Base-by-base conservation (phyloP, 805 yeast genomes). In the Saturnispora saitoi region DNA sequence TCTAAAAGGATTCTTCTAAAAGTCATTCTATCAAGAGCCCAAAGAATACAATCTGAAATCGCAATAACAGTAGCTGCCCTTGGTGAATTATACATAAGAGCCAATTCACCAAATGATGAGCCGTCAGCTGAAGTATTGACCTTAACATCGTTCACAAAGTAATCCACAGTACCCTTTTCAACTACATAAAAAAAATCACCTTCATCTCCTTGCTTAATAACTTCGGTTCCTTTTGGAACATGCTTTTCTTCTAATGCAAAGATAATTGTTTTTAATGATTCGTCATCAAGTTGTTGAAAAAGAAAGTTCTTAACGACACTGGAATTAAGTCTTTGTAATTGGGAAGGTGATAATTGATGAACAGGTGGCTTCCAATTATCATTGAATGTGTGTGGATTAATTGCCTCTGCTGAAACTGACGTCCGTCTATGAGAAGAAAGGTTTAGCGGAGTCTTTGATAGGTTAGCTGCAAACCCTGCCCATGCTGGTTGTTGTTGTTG, bases 61-160 rank as follows among this genome's bases (percentile, higher is more conserved):
- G 96, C 90, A 26, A 75, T 59, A 1, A 86, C 97, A 1, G 98
- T 88, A 9, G 98, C 98, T 7, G 98, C 98, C 68, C 99, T 81
- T 53, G 97, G 97, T 17, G 96, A 81, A 66, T 93, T 91, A 71
- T 93, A 91, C 96, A 93, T 89, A 58, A 93, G 75, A 3, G 99
- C 99, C 60, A 93, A 76, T 67, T 93, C 99, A 62, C 99, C 99
- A 67, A 93, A 93, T 41, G 91, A 82, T 4, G 95, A 79, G 6
- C 98, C 97, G 36, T 87, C 80, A 9, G 86, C 83, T n/a, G 86
- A 76, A 1, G 84, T 71, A 61, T 78, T 82, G 34, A 89, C 91
- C 59, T 80, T 76, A 40, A 75, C 63, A 46, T 80, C 84, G 63
- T 87, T 78, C 30, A 85, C 90, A 57, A 73, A 76, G 59, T 81